Conservation (phyloP, 305 asterid genomes). For the Fraxinus floribunda region DNA sequence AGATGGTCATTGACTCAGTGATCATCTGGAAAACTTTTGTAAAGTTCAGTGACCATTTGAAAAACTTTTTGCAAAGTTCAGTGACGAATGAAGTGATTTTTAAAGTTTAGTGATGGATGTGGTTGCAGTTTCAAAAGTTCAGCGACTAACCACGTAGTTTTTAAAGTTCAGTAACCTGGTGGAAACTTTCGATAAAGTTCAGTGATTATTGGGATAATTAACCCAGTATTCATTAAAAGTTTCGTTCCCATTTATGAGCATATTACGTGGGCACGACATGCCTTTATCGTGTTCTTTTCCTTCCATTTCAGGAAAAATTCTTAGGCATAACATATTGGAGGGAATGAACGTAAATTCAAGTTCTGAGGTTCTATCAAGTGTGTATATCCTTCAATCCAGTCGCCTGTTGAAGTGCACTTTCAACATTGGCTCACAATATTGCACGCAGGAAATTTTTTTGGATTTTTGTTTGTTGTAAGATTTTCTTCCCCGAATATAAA, state of each 20-base stretch:
- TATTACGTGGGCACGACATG: background rate
- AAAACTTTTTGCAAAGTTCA: no score
- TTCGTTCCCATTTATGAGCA: background rate
- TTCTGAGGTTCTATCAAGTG: background rate
- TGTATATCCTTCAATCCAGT: slow-evolving; percentile 6
- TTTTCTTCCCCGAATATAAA: background rate
- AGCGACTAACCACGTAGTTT: no score
- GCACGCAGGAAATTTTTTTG: background rate
- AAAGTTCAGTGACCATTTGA: no score
- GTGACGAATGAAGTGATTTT: no score
- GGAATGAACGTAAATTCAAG: slow-evolving; percentile 1
- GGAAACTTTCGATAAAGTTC: no score
- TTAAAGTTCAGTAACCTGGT: no score
- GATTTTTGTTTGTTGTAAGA: background rate
- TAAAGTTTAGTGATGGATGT: no score
- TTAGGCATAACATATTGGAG: background rate
- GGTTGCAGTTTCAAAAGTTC: no score
- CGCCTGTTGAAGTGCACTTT: slow-evolving; percentile 5
- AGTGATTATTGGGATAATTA: no score
- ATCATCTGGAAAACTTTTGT: no score
- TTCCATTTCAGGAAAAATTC: slow-evolving; percentile 8
- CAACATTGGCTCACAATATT: background rate
- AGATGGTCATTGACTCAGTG: no score
- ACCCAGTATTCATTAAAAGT: background rate
- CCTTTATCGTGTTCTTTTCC: background rate